These are phyloP conservation scores for Coniochaeta sp. DNA, from an alignment of 2,329 filamentous ascomycete genomes.

Conservation along the genomic window DNA sequence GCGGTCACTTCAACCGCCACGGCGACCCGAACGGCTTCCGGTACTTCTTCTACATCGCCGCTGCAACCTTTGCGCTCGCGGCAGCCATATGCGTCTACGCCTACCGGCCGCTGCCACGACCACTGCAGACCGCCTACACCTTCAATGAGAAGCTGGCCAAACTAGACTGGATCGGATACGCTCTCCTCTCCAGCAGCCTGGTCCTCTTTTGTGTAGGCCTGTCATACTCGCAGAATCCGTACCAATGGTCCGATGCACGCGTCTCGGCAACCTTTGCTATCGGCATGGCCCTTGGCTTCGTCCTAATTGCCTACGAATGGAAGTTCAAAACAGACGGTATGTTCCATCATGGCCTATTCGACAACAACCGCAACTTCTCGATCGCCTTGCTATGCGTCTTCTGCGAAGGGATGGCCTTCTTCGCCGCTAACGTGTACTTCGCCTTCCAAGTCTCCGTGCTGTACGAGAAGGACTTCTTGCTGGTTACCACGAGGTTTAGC, in stretches of 20 bases:
- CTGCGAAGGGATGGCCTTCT: constrained; percentile 29
- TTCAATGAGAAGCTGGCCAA: constrained; percentile 23
- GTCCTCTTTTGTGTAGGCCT: constrained; percentile 31
- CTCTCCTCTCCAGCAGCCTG: constrained; percentile 24
- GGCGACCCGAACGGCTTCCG: constrained; percentile 25
- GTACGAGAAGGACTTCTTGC: constrained; percentile 27
- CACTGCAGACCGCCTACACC: constrained; percentile 19
- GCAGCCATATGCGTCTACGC: constrained; percentile 20
- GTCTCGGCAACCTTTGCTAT: constrained; percentile 27
- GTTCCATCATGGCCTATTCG: constrained; percentile 33
- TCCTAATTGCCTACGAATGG: constrained; percentile 25
- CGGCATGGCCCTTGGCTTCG: constrained; percentile 19
- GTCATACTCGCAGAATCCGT: constrained; percentile 30
- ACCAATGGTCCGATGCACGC: constrained; percentile 27
- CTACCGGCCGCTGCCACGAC: constrained; percentile 25
- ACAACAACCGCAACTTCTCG: constrained; percentile 27
- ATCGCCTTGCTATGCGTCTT: constrained; percentile 28
- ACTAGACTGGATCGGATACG: constrained; percentile 32
- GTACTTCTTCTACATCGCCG: constrained; percentile 27
- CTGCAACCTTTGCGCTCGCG: constrained; percentile 20
- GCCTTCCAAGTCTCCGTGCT: constrained; percentile 28
- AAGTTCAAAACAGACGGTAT: constrained; percentile 29
- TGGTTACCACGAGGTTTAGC: constrained; percentile 24
- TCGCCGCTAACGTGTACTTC: constrained; percentile 33
- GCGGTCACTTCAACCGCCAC: constrained; percentile 24